phyloP scores from a whole-genome alignment of 2,329 filamentous ascomycete genomes.

The Trichocomaceae sp. region DNA sequence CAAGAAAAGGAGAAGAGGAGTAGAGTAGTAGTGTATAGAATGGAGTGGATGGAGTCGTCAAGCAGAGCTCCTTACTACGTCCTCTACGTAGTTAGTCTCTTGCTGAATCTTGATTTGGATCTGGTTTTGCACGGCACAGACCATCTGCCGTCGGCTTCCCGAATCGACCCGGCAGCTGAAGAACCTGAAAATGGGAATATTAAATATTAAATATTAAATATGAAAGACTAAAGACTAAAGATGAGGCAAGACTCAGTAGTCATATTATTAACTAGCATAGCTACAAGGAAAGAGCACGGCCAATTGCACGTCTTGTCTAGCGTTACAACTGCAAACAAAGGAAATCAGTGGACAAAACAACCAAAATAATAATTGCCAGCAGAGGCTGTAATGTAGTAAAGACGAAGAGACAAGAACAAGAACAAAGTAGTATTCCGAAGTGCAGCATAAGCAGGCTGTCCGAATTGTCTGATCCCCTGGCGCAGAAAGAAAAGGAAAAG shows the following conservation, averaged over 20 bases:
- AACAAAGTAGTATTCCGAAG: constrained; percentile 1
- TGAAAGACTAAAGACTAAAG: too few species aligned
- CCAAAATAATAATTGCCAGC: too few species aligned
- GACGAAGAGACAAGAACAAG: constrained; percentile 7
- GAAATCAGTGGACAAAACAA: too few species aligned
- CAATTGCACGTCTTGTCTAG: constrained; percentile 11
- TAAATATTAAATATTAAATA: too few species aligned
- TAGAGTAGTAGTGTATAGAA: too few species aligned
- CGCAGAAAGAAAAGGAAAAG: background rate
- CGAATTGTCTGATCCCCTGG: background rate
- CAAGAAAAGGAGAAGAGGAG: background rate
- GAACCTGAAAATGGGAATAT: too few species aligned
- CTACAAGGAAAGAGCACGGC: background rate
- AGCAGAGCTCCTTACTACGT: too few species aligned
- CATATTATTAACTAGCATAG: background rate
- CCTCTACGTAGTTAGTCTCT: too few species aligned
- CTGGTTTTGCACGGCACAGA: background rate
- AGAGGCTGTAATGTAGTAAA: constrained; percentile 3
- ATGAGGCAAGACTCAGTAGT: too few species aligned
- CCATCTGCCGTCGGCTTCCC: background rate
- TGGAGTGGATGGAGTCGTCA: background rate
- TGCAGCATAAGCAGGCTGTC: background rate
- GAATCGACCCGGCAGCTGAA: constrained; percentile 9
- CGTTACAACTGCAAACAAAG: constrained; percentile 5
- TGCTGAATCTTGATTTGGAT: background rate